Base-by-base conservation (phyloP, 2,329 filamentous ascomycete species). In the Calonectria hawksworthii region DNA sequence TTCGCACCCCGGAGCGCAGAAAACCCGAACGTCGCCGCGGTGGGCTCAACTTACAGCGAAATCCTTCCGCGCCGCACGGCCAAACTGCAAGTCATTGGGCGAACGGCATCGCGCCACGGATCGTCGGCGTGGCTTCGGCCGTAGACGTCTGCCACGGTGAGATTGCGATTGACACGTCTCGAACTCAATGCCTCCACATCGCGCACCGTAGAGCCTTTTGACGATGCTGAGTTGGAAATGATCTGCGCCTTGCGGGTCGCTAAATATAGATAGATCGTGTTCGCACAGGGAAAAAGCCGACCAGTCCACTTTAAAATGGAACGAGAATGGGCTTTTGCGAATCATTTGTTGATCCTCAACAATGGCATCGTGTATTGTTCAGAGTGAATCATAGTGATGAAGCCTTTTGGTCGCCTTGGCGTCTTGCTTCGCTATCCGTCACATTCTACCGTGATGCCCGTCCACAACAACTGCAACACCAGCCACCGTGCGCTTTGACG, bases 221-320 rank as follows among this genome's bases (percentile, higher is more conserved):
- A 6, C 7, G 52, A 61, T 26, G 56, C 56, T 36, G 32, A 36
- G 56, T 41, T 5, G 56, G 56, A 30, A 63, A 41, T 28, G 56
- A 63, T 63, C 56, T 41, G 34, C 56, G 56, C 56, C 56, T 63
- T 38, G 26, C 56, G 1, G 38, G 14, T 1, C 30, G 23, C 56
- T 63, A 63, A 63, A 63, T 63, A 18, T 63, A 63, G 56, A 63
- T 41, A 36, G 34, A 41, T 26, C 38, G 56, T 36, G 56, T 63
- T 63, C 36, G 56, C n/a, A 63, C 34, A 38, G 26, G 34, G 38
- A 63, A 28, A 63, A 30, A 47, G n/a, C 44, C 44, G 44, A 13
- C 44, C 56, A 32, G 54, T 38, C 56, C 56, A 61, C 56, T 61
- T 61, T 18, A 38, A 26, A 38, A 63, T 41, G n/a, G 56, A 26